phyloP scores from a whole-genome alignment of 176 grass and related monocot species.

The sorghum (Sorghum bicolor) region Sorghum_bicolor_NCBIv3 NC_012870.2:75008001-75008500 shows the following conservation, averaged over 20 bases:
- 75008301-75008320: conserved; percentile 79
- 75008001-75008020: not conserved
- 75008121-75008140: conserved; percentile 72
- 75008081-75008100: conserved; percentile 84
- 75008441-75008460: not conserved
- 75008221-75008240: conserved; percentile 23
- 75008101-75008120: conserved; percentile 68
- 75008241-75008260: not conserved
- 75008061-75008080: conserved; percentile 86
- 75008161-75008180: conserved; percentile 86
- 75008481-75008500: conserved; percentile 1
- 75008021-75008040: conserved; percentile 17
- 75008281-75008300: conserved; percentile 95
- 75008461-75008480: conserved; percentile 6
- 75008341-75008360: conserved; percentile 57
- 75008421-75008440: conserved; percentile 8
- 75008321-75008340: conserved; percentile 97
- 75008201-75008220: conserved; percentile 14
- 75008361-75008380: conserved; percentile 82
- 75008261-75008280: conserved; percentile 3
- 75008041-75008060: conserved; percentile 26
- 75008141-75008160: conserved; percentile 87
- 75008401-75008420: conserved; percentile 38
- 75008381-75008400: conserved; percentile 86
- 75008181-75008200: conserved; percentile 56